Percentiles rank a stretch among this genome's conserved stretches.
Evolutionary conservation across 2,329 filamentous ascomycete genomes (phyloP).

Genomic region (Tolypocladium ophioglossoides): DNA sequence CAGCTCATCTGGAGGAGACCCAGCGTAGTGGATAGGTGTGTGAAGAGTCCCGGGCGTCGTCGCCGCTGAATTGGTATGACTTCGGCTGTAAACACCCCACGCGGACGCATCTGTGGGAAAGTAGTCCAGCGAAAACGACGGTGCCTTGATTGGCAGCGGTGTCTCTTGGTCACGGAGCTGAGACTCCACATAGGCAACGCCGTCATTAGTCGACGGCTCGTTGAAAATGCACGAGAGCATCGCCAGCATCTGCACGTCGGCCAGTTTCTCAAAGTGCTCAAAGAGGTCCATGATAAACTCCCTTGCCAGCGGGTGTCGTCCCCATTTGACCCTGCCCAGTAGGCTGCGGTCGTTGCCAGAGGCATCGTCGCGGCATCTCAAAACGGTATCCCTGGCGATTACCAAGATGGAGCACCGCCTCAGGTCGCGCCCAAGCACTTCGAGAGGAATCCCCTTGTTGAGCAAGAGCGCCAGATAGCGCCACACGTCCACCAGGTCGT

Average conservation of each 20-base stretch:
- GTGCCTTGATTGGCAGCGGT: conserved; percentile 53
- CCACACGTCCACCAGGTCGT: conserved; percentile 76
- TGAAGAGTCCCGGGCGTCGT: conserved; percentile 48
- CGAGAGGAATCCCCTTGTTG: conserved; percentile 63
- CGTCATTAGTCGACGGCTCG: conserved; percentile 45
- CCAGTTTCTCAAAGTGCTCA: conserved; percentile 48
- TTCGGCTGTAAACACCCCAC: conserved; percentile 41
- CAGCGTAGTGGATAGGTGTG: conserved; percentile 43
- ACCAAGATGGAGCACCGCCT: conserved; percentile 53
- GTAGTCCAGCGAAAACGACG: conserved; percentile 56
- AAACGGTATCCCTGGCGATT: conserved; percentile 53
- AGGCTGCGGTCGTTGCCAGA: conserved; percentile 20
- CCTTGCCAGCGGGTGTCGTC: conserved; percentile 51
- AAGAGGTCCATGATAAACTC: conserved; percentile 54
- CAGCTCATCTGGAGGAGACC: conserved; percentile 46
- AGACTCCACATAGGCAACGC: conserved; percentile 46
- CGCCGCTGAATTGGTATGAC: conserved; percentile 40
- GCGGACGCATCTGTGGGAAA: conserved; percentile 47
- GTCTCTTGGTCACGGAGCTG: conserved; percentile 48
- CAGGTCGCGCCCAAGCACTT: conserved; percentile 45
- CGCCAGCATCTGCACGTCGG: conserved; percentile 59
- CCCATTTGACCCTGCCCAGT: conserved; percentile 57
- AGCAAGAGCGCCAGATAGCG: conserved; percentile 68
- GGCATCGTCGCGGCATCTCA: conserved; percentile 16
- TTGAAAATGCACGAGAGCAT: conserved; percentile 63